These are phyloP conservation scores for Periconia digitata DNA, from an alignment of 2,329 filamentous ascomycete species.

Conservation along the genomic window DNA sequence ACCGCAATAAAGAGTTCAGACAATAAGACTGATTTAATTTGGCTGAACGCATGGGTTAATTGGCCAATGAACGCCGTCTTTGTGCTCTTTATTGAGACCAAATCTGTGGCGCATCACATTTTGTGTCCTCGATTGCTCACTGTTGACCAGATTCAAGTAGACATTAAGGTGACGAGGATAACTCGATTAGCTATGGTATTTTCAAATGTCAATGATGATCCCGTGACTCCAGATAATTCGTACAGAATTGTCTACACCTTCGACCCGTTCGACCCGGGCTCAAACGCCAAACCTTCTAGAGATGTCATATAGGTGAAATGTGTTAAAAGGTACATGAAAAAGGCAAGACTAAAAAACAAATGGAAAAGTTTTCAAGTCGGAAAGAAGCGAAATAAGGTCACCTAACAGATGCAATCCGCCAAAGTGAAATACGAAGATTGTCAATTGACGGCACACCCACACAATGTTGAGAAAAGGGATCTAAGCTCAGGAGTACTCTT, in stretches of 20 bases:
- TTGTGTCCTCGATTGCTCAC: too few relatives aligned
- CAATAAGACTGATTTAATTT: too few relatives aligned
- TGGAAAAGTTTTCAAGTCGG: slow-evolving; percentile 12
- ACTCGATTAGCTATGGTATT: slow-evolving; percentile 3
- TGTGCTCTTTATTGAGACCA: too few relatives aligned
- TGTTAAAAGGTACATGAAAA: slow-evolving; percentile 15
- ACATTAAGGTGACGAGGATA: too few relatives aligned
- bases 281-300: slow-evolving; percentile 28
- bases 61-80: too few relatives aligned
- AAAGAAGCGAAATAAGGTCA: slow-evolving; percentile 9
- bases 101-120: too few relatives aligned
- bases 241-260: slow-evolving; percentile 4
- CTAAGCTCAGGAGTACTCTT: slow-evolving; percentile 1
- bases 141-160: too few relatives aligned
- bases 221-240: slow-evolving; percentile 2
- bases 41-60: too few relatives aligned
- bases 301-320: slow-evolving; percentile 15
- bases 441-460: not conserved
- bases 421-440: slow-evolving; percentile 11
- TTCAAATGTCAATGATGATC: slow-evolving; percentile 1
- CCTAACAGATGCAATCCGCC: slow-evolving; percentile 20
- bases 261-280: not conserved
- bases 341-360: slow-evolving; percentile 22
- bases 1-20: too few relatives aligned
- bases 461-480: slow-evolving; percentile 4